These are phyloP conservation scores for Vigna unguiculata DNA, from an alignment of 306 rosid genomes.

Conservation along the genomic window DNA sequence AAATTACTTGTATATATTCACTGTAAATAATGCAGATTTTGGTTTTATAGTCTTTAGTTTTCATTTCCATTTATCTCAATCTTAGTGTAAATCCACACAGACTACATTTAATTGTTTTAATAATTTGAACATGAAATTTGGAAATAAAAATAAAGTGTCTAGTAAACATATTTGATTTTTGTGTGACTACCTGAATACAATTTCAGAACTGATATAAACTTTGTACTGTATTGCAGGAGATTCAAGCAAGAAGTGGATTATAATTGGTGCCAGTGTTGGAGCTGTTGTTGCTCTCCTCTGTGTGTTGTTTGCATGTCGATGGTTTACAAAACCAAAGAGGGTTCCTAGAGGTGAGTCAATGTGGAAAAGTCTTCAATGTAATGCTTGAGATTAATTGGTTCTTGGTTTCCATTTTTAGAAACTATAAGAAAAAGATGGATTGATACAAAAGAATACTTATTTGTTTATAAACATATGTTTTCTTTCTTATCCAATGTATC, in stretches of 20 bases:
- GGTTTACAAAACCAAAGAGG: slow-evolving; percentile 42
- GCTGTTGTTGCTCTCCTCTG: slow-evolving; percentile 50
- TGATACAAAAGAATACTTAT: background rate
- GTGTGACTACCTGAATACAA: too few relatives aligned
- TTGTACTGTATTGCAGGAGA: slow-evolving; percentile 2
- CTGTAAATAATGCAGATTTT: too few relatives aligned
- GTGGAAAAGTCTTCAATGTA: background rate
- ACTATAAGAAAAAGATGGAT: background rate
- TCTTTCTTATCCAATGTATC: background rate
- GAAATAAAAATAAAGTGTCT: background rate
- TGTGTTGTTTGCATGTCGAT: slow-evolving; percentile 48
- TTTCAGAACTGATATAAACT: background rate
- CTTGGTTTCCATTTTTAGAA: background rate
- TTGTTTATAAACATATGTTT: background rate
- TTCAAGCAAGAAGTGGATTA: slow-evolving; percentile 56
- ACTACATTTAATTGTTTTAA: background rate
- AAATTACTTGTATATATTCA: too few relatives aligned
- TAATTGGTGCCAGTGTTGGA: slow-evolving; percentile 67
- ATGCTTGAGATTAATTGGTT: background rate
- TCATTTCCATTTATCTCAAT: too few relatives aligned
- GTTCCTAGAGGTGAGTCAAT: slow-evolving; percentile 52
- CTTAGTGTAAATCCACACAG: too few relatives aligned
- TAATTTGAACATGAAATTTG: background rate
- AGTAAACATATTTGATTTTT: too few relatives aligned
- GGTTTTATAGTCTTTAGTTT: too few relatives aligned